phyloP scores from a whole-genome alignment of 805 yeast species.

The Candida vartiovaarae region DNA sequence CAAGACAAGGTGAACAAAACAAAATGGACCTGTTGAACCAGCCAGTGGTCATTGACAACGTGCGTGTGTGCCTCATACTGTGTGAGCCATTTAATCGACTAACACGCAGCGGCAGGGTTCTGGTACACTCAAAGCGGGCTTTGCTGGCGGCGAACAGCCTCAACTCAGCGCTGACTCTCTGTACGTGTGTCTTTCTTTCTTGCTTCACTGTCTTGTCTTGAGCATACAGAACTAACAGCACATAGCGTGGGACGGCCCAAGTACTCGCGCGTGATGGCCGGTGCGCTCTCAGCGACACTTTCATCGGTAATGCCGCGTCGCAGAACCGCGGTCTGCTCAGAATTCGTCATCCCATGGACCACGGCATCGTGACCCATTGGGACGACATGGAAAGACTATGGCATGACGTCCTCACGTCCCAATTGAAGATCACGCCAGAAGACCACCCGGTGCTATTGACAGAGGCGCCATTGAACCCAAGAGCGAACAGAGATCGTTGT shows the following conservation, averaged over 20 bases:
- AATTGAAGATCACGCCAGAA: conserved; percentile 47
- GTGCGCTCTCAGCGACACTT: conserved; percentile 58
- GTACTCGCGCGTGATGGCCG: conserved; percentile 78
- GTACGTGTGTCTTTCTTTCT: conserved; percentile 18
- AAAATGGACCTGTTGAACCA: conserved; percentile 42
- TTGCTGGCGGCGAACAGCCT: conserved; percentile 89
- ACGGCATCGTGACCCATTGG: conserved; percentile 81
- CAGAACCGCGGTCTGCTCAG: conserved; percentile 69
- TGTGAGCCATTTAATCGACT: too few species aligned
- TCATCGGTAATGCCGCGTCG: conserved; percentile 73
- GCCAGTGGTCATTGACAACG: conserved; percentile 71
- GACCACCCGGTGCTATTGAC: conserved; percentile 87
- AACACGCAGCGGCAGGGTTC: conserved; percentile 45
- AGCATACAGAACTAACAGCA: conserved; percentile 2
- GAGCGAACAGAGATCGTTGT: conserved; percentile 81
- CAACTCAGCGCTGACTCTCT: conserved; percentile 53
- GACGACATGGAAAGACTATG: conserved; percentile 78
- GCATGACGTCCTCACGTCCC: conserved; percentile 57
- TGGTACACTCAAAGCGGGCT: conserved; percentile 79
- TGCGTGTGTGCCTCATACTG: conserved; percentile 12
- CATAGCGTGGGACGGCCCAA: conserved; percentile 68
- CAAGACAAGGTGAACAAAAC: not conserved
- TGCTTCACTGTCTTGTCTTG: too few species aligned
- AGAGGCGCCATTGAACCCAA: conserved; percentile 83
- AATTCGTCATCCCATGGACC: conserved; percentile 65